Base-by-base conservation (phyloP, 371 early-diverging fungal genomes). In the Entomophthora muscae region DNA sequence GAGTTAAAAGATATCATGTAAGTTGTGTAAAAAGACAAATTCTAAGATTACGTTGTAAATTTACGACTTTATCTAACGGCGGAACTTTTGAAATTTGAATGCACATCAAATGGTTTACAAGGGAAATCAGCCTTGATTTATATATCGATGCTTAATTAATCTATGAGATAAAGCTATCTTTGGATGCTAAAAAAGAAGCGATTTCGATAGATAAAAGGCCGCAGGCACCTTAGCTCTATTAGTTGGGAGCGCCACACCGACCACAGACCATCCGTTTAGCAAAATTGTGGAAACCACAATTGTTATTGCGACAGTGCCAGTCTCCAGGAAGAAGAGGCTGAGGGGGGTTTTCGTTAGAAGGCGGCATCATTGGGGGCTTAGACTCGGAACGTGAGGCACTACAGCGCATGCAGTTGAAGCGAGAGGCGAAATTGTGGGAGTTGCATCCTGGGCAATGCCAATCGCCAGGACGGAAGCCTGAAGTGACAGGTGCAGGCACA, bases 271-370 rank as follows among this genome's bases (percentile, higher is more conserved):
- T 74, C 53, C 85, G 77, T 2, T 82, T 81, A 0, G 86, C 86
- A 71, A 86, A 89, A 68, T 89, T 89, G 63, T 84, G 85, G 70
- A 83, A 87, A 21, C 74, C 69, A 69, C 89, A 89, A 0, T 68
- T 65, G 1, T 74, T 71, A 58, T 83, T 81, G 3, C 84, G 80
- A 68, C 89, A 89, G 51, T 82, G 80, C 89, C 89, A 76, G 66
- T 84, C 84, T 17, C 84, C 84, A 12, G 82, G 80, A 17, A 79
- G 72, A 63, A 76, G 80, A 12, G 55, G 55, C 27, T 54, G 55
- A 12, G 13, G 23, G 71, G 71, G 0, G 70, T 61, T 28, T 71
- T 68, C 13, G 72, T 72, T 69, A 62, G 65, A 57, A 42, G 65
- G 60, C n/a, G 70, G 61, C 53, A 65, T 72, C 30, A 66, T 60